Percentiles rank a stretch among this genome's conserved stretches.
phyloP scores from a whole-genome alignment of 345 rosid genomes.

The thale cress (Arabidopsis thaliana) region DNA sequence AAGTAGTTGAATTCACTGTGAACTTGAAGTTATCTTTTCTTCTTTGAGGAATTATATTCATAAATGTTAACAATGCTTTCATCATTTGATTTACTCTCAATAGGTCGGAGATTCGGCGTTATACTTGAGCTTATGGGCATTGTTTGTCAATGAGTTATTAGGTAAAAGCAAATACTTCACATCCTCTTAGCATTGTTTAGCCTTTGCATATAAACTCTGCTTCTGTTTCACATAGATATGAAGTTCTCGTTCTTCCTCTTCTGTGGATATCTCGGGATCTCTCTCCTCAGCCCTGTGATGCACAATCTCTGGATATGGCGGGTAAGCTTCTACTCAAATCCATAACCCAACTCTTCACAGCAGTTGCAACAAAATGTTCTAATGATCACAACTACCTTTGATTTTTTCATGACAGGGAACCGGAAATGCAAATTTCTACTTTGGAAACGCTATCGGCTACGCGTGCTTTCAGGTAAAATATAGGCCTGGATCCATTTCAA shows the following conservation, averaged over 20 bases:
- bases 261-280: conserved; percentile 88
- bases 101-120: conserved; percentile 95
- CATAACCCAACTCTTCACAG: conserved; percentile 1
- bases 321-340: conserved; percentile 54
- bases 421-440: conserved; percentile 97
- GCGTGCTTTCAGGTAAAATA: conserved; percentile 84
- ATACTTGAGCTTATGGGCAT: conserved; percentile 78
- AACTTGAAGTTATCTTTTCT: not conserved
- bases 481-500: not conserved
- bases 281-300: conserved; percentile 97
- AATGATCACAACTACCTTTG: conserved; percentile 8
- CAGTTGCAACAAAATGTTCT: conserved; percentile 11
- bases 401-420: conserved; percentile 70
- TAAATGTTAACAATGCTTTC: not conserved
- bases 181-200: conserved; percentile 16
- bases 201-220: conserved; percentile 35
- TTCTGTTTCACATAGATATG: conserved; percentile 59
- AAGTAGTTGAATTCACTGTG: conserved; percentile 43
- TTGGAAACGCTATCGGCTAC: conserved; percentile 85
- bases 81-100: conserved; percentile 31
- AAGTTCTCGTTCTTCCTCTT: conserved; percentile 90
- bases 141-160: conserved; percentile 83
- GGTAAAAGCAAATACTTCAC: conserved; percentile 50
- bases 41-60: not conserved
- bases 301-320: conserved; percentile 99